phyloP scores from a whole-genome alignment of 1,284 basidiomycete genomes.

The Ganoderma sinense region DNA sequence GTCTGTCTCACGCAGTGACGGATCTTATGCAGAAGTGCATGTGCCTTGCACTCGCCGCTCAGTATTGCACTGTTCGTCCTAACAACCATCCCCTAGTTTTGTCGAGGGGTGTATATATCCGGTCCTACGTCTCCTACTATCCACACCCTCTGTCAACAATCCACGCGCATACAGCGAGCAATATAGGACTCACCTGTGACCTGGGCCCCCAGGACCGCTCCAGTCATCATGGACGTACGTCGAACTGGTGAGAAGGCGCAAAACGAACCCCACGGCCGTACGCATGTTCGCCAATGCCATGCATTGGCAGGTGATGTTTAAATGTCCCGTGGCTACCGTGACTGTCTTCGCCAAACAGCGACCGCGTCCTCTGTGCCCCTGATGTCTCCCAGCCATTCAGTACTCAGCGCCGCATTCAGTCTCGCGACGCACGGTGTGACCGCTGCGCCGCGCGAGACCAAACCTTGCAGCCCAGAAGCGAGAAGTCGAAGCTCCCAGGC shows the following conservation, averaged over 20 bases:
- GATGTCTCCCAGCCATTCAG: conserved; percentile 6
- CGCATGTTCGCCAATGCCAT: no score
- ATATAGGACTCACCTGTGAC: not conserved
- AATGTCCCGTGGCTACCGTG: not conserved
- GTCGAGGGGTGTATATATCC: no score
- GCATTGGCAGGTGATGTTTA: not conserved
- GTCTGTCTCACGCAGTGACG: not conserved
- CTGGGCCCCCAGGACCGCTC: not conserved
- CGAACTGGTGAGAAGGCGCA: not conserved
- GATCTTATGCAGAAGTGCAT: no score
- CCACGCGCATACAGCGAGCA: not conserved
- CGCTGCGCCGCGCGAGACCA: not conserved
- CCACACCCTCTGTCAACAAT: not conserved
- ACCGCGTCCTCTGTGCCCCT: not conserved
- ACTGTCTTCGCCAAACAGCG: not conserved
- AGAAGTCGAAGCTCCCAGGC: not conserved
- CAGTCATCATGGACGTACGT: not conserved
- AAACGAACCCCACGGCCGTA: no score
- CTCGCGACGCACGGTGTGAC: conserved; percentile 1
- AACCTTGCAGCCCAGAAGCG: not conserved
- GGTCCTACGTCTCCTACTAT: not conserved
- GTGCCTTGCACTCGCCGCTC: no score
- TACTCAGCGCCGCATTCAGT: conserved; percentile 2
- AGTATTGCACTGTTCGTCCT: no score
- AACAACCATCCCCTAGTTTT: no score